A percentile compares a stretch with the other conserved stretches of the same genome.
These are phyloP conservation scores for Penicillium occitanis DNA, from an alignment of 2,329 filamentous ascomycete genomes.

Conservation along the genomic window DNA sequence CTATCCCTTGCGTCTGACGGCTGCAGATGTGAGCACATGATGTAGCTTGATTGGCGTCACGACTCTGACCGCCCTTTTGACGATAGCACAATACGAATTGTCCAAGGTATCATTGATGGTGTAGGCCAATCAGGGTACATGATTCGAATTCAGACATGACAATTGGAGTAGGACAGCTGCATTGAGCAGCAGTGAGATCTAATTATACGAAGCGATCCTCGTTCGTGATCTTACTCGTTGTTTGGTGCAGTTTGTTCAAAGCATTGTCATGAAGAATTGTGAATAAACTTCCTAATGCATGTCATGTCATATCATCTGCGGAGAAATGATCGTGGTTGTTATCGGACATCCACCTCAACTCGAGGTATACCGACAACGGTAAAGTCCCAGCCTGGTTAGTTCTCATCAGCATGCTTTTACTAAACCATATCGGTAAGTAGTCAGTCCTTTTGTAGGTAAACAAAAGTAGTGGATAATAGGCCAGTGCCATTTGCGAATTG, in stretches of 20 bases:
- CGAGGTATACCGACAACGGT: background rate
- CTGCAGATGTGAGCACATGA: slow-evolving; percentile 17
- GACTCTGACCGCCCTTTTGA: slow-evolving; percentile 19
- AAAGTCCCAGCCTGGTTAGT: background rate
- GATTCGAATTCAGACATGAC: background rate
- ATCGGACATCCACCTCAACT: background rate
- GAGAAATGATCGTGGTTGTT: slow-evolving; percentile 1
- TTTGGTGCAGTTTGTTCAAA: too few relatives aligned
- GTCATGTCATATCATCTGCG: slow-evolving; percentile 3
- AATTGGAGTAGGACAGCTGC: slow-evolving; percentile 10
- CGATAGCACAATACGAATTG: slow-evolving; percentile 11
- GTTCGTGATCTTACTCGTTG: background rate
- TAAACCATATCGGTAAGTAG: background rate
- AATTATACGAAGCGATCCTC: background rate
- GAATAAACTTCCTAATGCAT: background rate
- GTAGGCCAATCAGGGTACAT: slow-evolving; percentile 11
- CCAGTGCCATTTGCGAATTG: background rate
- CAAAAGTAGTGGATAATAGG: background rate
- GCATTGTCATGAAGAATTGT: background rate
- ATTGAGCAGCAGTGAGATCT: background rate
- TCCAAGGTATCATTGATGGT: slow-evolving; percentile 4
- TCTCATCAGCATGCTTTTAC: background rate
- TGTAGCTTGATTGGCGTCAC: slow-evolving; percentile 7
- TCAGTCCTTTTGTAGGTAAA: background rate
- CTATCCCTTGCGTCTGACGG: slow-evolving; percentile 18